Base-by-base conservation (phyloP, 139 green algal genomes). In the Coelastrella sp. region DNA sequence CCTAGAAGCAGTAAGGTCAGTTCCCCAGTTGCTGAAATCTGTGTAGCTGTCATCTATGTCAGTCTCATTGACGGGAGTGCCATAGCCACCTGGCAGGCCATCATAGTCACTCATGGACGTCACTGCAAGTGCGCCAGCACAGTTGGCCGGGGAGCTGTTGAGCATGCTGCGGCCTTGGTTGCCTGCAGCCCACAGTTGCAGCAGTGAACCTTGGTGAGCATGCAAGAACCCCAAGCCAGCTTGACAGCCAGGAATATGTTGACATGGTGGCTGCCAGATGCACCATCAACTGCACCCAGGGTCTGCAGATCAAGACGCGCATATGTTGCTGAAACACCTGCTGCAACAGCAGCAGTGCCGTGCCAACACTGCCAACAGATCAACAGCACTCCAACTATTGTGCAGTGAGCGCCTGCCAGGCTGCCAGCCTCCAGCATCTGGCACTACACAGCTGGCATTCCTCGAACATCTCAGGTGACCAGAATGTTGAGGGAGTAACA, bases 81-180 rank as follows among this genome's bases (percentile, higher is more conserved):
- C 63, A 7, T 60, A 3, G 4, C 49, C 87, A 5, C 87, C 87
- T 1, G 87, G 87, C 87, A 82, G 9, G 20, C 87, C 87, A 59
- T 91, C 79, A 78, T 91, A 91, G 63, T 91, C 87, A 27, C 63
- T 91, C 11, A 91, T 61, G 15, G 87, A 80, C 4, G 87, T 91
- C 7, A 91, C 87, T 25, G 79, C 79, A 15, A 91, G 87, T 20
- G 87, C 73, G 10, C 49, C 66, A 15, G 60, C 11, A 70, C 87
- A 91, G 87, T 91, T 86, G 78, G 87, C 78, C 24, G 87, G 87
- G 6, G 87, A 91, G 4, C 14, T 82, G 49, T 22, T 82, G 11
- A 80, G 22, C 87, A 91, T 87, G 61, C 65, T 81, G 49, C 58
- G 35, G 58, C 87, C 87, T 35, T 86, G 66, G 65, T 91, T 91